Conservation (phyloP, 2,329 filamentous ascomycete species). For the Aspergillus arachidicola region DNA sequence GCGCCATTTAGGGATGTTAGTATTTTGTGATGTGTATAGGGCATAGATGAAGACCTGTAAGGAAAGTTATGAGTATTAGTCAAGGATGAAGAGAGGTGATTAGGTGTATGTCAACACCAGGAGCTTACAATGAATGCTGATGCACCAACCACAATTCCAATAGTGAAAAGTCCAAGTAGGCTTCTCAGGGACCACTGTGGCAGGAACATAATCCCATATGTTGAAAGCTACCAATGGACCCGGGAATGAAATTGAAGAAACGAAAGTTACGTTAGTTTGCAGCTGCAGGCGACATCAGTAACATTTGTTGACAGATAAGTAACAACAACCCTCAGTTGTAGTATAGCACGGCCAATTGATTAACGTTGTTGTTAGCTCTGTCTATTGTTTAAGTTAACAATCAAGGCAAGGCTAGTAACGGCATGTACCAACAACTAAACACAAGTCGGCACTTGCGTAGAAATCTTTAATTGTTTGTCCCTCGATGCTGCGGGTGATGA, state of each 20-base stretch:
- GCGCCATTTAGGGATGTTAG: constrained; percentile 32
- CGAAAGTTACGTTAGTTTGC: background rate
- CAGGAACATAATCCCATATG: background rate
- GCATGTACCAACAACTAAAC: background rate
- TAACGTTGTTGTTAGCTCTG: background rate
- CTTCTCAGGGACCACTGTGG: background rate
- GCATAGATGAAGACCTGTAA: constrained; percentile 29
- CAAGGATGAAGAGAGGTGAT: background rate
- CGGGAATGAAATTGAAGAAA: background rate
- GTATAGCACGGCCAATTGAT: background rate
- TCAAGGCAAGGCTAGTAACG: background rate
- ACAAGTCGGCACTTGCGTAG: background rate
- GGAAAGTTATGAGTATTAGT: background rate
- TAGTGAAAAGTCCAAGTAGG: background rate
- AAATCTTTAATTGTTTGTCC: background rate
- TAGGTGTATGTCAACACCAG: background rate
- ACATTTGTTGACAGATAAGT: background rate
- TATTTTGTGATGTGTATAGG: constrained; percentile 34
- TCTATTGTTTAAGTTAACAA: background rate
- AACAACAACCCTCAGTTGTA: background rate
- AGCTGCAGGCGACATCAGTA: background rate
- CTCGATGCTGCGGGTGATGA: background rate
- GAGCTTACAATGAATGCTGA: background rate
- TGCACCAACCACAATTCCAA: background rate
- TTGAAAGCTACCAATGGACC: background rate